These are phyloP conservation scores for Triticum monococcum DNA, from an alignment of 176 grass and related monocot genomes.

Conservation along the genomic window DNA sequence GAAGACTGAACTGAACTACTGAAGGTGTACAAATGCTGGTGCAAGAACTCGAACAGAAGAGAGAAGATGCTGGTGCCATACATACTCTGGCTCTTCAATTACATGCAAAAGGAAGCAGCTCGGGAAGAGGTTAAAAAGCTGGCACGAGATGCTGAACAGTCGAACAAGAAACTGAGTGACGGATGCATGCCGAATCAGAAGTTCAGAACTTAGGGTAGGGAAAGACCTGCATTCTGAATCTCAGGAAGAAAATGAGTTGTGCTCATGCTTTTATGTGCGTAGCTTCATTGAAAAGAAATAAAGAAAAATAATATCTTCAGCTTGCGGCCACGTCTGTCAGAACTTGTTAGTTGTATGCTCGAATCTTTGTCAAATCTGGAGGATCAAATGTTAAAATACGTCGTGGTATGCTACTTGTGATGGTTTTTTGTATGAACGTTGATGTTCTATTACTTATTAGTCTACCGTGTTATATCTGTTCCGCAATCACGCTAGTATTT, in stretches of 20 bases:
- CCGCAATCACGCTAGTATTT: too few species aligned
- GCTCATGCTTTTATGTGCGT: neutral
- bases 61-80: conserved; percentile 12
- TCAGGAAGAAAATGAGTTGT: neutral
- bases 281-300: conserved; percentile 8
- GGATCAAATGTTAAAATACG: too few species aligned
- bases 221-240: conserved; percentile 13
- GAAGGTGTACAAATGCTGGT: conserved; percentile 21
- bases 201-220: neutral
- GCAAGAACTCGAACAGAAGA: conserved; percentile 35
- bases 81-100: conserved; percentile 10
- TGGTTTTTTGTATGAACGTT: too few species aligned
- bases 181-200: neutral
- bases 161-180: conserved; percentile 7
- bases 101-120: conserved; percentile 18
- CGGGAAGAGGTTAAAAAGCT: conserved; percentile 28
- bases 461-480: too few species aligned
- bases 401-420: too few species aligned
- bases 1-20: conserved; percentile 16
- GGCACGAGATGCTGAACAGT: conserved; percentile 20
- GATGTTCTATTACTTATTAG: too few species aligned
- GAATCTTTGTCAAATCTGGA: conserved; percentile 95
- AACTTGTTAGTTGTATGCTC: conserved; percentile 94
- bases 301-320: neutral
- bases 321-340: conserved; percentile 1